Evolutionary conservation across 2,329 filamentous ascomycete species (phyloP).

Genomic region (Aspergillus tanneri): DNA sequence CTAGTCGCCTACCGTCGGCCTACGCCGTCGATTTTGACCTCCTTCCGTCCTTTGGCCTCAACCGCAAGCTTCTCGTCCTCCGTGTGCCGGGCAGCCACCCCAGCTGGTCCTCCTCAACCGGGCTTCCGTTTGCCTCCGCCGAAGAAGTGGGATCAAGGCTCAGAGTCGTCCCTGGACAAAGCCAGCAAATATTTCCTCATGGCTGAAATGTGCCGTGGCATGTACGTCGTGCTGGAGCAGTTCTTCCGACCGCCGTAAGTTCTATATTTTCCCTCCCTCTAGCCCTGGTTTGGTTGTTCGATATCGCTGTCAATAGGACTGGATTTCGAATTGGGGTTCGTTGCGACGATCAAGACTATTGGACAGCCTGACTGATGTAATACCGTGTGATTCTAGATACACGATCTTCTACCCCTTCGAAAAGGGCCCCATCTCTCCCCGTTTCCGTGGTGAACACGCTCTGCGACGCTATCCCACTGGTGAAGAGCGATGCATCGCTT

Average conservation of each 20-base stretch:
- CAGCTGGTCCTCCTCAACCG: constrained; percentile 72
- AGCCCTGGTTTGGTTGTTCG: not conserved
- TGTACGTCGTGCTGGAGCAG: constrained; percentile 97
- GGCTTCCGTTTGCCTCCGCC: constrained; percentile 75
- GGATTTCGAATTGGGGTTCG: not conserved
- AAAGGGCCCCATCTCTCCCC: constrained; percentile 95
- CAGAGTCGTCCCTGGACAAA: constrained; percentile 75
- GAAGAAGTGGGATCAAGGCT: constrained; percentile 75
- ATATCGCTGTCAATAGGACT: not conserved
- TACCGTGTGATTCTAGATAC: constrained; percentile 63
- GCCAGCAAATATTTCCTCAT: constrained; percentile 92
- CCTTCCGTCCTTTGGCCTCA: constrained; percentile 43
- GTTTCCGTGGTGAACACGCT: constrained; percentile 97
- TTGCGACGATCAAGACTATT: too few species aligned
- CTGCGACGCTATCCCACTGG: constrained; percentile 93
- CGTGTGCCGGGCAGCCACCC: constrained; percentile 62
- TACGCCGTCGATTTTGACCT: constrained; percentile 28
- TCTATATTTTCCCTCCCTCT: constrained; percentile 9
- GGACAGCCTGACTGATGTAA: constrained; percentile 7
- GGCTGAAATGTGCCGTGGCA: constrained; percentile 92
- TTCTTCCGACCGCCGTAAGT: constrained; percentile 97
- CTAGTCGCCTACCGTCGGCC: constrained; percentile 44
- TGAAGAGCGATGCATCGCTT: constrained; percentile 98
- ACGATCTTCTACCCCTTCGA: constrained; percentile 99
- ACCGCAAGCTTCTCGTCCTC: constrained; percentile 63